Conservation (phyloP, 352 stramenopile species). For the Pythium vanterpoolii region DNA sequence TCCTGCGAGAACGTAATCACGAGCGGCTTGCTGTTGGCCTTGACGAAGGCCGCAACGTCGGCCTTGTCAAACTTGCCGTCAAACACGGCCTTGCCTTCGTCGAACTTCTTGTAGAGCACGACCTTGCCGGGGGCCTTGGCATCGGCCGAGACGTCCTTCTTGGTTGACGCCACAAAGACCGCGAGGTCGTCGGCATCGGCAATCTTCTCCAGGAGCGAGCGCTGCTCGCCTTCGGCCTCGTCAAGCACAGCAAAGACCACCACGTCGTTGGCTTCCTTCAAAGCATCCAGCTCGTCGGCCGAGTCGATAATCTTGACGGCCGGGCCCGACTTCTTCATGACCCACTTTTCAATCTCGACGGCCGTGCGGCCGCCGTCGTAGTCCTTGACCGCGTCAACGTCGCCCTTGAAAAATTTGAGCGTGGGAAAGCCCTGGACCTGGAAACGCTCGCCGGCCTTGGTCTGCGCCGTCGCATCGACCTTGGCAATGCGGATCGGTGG, state of each 20-base stretch:
- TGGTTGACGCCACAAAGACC: conserved; percentile 76
- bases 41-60: conserved; percentile 63
- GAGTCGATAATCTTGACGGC: conserved; percentile 78
- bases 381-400: conserved; percentile 80
- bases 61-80: conserved; percentile 72
- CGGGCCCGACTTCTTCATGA: conserved; percentile 91
- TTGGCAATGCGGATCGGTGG: conserved; percentile 87
- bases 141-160: conserved; percentile 55
- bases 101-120: conserved; percentile 87
- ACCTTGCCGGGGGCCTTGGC: conserved; percentile 53
- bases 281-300: conserved; percentile 60
- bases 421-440: conserved; percentile 89
- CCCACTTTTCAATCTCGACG: conserved; percentile 87
- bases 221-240: conserved; percentile 65
- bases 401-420: conserved; percentile 92
- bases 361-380: conserved; percentile 83
- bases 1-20: conserved; percentile 89
- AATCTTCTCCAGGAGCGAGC: conserved; percentile 72
- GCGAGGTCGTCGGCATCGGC: conserved; percentile 68
- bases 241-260: conserved; percentile 85
- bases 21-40: conserved; percentile 82
- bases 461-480: conserved; percentile 69
- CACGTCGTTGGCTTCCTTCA: conserved; percentile 84
- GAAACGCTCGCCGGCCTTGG: conserved; percentile 63
- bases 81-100: conserved; percentile 79